Evolutionary conservation across 768 basidiomycete genomes (phyloP), one percentile per base, ranked within the genome.

Genomic region (Suillus cothurnatus): DNA sequence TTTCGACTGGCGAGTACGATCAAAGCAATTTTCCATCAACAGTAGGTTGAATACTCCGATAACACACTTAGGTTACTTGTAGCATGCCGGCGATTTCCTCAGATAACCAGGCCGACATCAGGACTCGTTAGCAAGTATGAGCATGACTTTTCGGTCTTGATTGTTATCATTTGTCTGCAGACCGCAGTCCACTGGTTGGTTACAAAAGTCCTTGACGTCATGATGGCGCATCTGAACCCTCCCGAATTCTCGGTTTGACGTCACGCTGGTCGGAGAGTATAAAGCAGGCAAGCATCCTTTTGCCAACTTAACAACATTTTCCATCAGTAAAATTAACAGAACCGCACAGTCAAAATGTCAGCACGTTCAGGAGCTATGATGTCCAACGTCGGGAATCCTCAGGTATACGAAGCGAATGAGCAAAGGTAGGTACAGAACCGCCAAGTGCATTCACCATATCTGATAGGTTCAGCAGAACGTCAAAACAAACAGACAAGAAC

Each of bases 371-470:
- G 76, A 17, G 74, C 82, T 66, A 85, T 85, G 83, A 80, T 80
- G 71, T 85, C 84, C 56, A 82, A 81, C 61, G 81, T 82, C 50
- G 84, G 83, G n/a, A 83, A 81, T 67, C 70, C 77, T 3, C 84
- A 84, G 36, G 74, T 81, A 49, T 82, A 85, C 72, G 76, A 82
- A 52, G 82, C 75, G 56, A 77, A 79, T 26, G 84, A 86, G 60
- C 84, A 86, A 68, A 81, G 80, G 84, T 81, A 70, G 12, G 77
- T 68, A n/a, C 41, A 62, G 61, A 47, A 26, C 21, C 23, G 4
- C 12, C 21, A 61, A 59, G 15, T 31, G 64, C 58, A 23, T 45
- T 66, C 26, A 36, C 14, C 32, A 69, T 31, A 39, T 58, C 31
- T 53, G 15, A 58, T 52, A 34, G 45, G 41, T 50, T 19, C 47